These are phyloP conservation scores for Eucalyptus pauciflora DNA, from an alignment of 345 rosid species.

Conservation along the genomic window DNA sequence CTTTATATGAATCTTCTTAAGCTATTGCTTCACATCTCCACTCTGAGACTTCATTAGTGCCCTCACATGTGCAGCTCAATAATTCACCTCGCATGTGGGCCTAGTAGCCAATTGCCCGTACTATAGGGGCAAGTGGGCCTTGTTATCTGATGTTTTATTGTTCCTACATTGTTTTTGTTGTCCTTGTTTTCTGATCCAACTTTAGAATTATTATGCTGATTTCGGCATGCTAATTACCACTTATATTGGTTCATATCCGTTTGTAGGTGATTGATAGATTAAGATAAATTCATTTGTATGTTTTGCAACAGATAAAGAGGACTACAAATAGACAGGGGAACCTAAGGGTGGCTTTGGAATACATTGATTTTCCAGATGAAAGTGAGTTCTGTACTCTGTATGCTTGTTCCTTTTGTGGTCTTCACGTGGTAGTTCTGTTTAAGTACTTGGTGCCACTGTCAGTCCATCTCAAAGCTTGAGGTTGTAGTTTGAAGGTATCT, in stretches of 20 bases:
- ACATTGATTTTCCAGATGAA: slow-evolving; percentile 42
- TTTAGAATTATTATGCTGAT: not conserved
- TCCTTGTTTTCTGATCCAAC: not conserved
- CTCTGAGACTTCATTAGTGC: not conserved
- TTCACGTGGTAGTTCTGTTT: not conserved
- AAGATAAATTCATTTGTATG: not conserved
- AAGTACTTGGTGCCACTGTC: not conserved
- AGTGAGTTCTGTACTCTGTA: slow-evolving; percentile 17
- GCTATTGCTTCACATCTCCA: not conserved
- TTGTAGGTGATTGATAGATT: not conserved
- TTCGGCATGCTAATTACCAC: not conserved
- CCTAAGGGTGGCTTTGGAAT: slow-evolving; percentile 10
- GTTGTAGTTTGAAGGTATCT: not conserved
- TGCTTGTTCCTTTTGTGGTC: not conserved
- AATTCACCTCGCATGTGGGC: not conserved
- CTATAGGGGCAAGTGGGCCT: not conserved
- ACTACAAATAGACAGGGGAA: not conserved
- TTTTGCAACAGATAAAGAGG: slow-evolving; percentile 19
- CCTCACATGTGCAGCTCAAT: not conserved
- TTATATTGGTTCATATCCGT: not conserved
- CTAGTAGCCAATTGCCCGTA: not conserved
- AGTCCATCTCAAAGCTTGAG: not conserved
- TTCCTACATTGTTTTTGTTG: not conserved
- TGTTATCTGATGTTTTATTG: not conserved
- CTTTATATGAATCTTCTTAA: not conserved